phyloP scores from a whole-genome alignment of 257 asterid species.

The Solanum verrucosum region DNA sequence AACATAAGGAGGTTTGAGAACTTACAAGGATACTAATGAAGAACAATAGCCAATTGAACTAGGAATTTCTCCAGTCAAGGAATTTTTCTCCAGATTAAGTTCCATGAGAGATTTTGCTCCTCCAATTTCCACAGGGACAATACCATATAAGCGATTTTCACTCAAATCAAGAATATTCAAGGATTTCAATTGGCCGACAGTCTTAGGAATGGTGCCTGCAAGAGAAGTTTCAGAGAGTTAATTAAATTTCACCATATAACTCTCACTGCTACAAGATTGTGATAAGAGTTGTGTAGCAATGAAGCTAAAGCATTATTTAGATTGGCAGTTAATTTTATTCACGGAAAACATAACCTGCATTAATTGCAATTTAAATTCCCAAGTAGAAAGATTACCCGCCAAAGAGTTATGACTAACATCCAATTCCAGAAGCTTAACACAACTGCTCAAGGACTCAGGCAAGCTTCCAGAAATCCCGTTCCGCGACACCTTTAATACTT shows the following conservation, averaged over 20 bases:
- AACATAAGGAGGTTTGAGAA: not conserved
- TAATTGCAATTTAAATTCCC: slow-evolving; percentile 51
- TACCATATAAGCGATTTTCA: slow-evolving; percentile 51
- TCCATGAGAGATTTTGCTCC: slow-evolving; percentile 44
- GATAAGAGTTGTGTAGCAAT: slow-evolving; percentile 31
- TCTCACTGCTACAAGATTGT: slow-evolving; percentile 33
- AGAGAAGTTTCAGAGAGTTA: slow-evolving; percentile 30
- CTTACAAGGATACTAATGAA: slow-evolving; percentile 56
- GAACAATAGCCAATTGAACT: slow-evolving; percentile 51
- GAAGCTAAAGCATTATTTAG: slow-evolving; percentile 33
- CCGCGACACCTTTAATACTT: slow-evolving; percentile 45
- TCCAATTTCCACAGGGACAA: slow-evolving; percentile 69
- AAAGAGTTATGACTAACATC: slow-evolving; percentile 58
- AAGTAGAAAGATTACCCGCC: slow-evolving; percentile 44
- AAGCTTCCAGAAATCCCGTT: slow-evolving; percentile 50
- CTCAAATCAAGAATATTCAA: slow-evolving; percentile 54
- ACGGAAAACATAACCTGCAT: slow-evolving; percentile 12
- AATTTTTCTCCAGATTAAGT: slow-evolving; percentile 46
- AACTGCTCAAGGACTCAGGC: slow-evolving; percentile 47
- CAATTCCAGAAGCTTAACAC: slow-evolving; percentile 43
- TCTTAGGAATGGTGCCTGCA: slow-evolving; percentile 37
- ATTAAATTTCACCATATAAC: slow-evolving; percentile 47
- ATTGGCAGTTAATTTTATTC: not conserved
- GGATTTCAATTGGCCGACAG: slow-evolving; percentile 34
- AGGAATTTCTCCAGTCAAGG: slow-evolving; percentile 55